Evolutionary conservation across 1,139 yeast genomes (phyloP), one percentile per base, ranked within the genome.

Genomic region (Candida sanyaensis): DNA sequence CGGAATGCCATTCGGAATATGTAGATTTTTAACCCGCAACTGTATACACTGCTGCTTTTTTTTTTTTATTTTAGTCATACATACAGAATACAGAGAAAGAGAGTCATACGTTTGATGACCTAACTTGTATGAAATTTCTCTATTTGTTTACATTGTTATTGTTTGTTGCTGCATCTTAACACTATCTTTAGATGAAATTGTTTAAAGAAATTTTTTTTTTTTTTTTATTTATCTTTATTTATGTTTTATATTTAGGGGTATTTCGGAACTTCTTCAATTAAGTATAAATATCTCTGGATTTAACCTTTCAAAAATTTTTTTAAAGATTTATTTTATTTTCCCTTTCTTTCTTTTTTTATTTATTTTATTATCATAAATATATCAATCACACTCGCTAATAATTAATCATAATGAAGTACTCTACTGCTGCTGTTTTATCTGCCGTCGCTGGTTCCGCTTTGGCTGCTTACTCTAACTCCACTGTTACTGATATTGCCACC

Each of bases 341-440:
- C 32, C 37, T 27, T 41, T 42, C 40, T 26, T 33, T 23, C n/a
- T 39, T 27, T 37, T 36, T 38, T 41, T n/a, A n/a, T n/a, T 41
- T 37, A 6, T 31, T 30, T 26, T 32, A n/a, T 39, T 11, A 30
- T 34, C 31, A 33, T 23, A 27, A 27, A 23, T 31, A n/a, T n/a
- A 29, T 24, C 26, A 41, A 29, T 24, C 26, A 41, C 43, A 41
- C n/a, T 41, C 43, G 43, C 43, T 41, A 31, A 11, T 23, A 21
- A n/a, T 24, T 21, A 30, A 11, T 21, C 61, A 53, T 29, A 54
- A 70, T 69, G 75, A 70, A 68, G 64, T 69, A 52, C 68, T 58
- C 54, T 59, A 55, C 55, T 57, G 56, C 58, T 51, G 59, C 62
- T 49, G 55, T 58, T 48, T 58, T 61, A 52, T 51, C 66, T 46